phyloP scores from a whole-genome alignment of 495 filamentous ascomycete genomes.

The Annulohypoxylon nitens region DNA sequence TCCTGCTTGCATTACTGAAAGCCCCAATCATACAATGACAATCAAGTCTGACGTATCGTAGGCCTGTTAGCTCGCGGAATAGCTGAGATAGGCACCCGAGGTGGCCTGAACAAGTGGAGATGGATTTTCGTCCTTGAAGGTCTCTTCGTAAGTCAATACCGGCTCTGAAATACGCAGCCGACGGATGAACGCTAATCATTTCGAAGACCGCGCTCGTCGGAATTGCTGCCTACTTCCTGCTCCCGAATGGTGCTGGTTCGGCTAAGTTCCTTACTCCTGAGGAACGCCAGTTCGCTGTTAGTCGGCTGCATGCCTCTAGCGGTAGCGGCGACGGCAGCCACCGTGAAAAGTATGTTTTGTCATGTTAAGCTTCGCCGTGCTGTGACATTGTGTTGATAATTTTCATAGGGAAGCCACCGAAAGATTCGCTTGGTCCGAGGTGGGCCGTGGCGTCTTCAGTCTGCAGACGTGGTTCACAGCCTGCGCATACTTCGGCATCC shows the following conservation, averaged over 20 bases:
- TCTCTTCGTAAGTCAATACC: conserved; percentile 56
- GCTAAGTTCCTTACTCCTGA: conserved; percentile 65
- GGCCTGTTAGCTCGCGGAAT: conserved; percentile 62
- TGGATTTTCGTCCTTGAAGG: conserved; percentile 69
- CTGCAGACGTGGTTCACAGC: conserved; percentile 68
- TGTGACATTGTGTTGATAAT: conserved; percentile 29
- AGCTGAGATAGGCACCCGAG: conserved; percentile 55
- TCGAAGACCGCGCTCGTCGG: conserved; percentile 66
- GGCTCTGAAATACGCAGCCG: too few relatives aligned
- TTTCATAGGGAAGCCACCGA: conserved; percentile 57
- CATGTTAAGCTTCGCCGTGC: not conserved
- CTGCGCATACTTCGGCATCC: conserved; percentile 59
- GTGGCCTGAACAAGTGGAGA: conserved; percentile 61
- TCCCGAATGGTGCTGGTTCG: conserved; percentile 70
- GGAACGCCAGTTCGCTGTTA: conserved; percentile 57
- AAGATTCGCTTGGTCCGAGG: conserved; percentile 74
- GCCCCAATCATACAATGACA: not conserved
- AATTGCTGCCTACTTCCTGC: conserved; percentile 65
- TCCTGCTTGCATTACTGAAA: conserved; percentile 8
- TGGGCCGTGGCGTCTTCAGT: conserved; percentile 69
- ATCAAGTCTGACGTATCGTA: conserved; percentile 37
- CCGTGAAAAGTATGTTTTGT: conserved; percentile 47
- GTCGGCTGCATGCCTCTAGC: conserved; percentile 54
- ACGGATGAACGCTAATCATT: not conserved
- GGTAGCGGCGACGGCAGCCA: conserved; percentile 41